A percentile compares a stretch with the other conserved stretches of the same genome.
Evolutionary conservation across 2,329 filamentous ascomycete genomes (phyloP).

Genomic region (Metarhizium humberi): DNA sequence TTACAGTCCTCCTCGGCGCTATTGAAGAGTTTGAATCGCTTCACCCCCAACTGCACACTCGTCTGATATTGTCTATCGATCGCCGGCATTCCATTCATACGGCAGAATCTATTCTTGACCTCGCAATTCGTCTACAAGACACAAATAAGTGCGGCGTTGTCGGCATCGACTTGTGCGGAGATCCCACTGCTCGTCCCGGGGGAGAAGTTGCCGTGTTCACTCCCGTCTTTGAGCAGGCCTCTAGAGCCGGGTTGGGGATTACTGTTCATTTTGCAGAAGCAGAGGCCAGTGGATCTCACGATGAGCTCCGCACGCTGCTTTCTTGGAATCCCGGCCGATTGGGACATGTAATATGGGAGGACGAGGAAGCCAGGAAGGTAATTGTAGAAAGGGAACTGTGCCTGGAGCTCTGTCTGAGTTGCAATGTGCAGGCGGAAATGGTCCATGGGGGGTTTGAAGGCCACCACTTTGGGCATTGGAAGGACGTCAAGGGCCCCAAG

Average conservation of each 20-base stretch:
- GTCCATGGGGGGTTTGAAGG: slow-evolving; percentile 54
- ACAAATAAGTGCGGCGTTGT: slow-evolving; percentile 51
- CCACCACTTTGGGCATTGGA: slow-evolving; percentile 75
- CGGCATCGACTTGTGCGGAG: slow-evolving; percentile 70
- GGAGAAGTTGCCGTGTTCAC: slow-evolving; percentile 53
- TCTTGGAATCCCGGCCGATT: slow-evolving; percentile 58
- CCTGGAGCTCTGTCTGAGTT: slow-evolving; percentile 69
- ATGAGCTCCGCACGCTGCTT: slow-evolving; percentile 57
- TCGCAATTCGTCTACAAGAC: slow-evolving; percentile 40
- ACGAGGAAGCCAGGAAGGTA: slow-evolving; percentile 45
- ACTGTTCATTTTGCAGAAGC: slow-evolving; percentile 76
- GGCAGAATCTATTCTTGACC: slow-evolving; percentile 52
- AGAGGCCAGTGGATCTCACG: slow-evolving; percentile 41
- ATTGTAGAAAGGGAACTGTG: slow-evolving; percentile 47
- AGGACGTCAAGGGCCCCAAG: slow-evolving; percentile 42
- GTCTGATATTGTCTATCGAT: slow-evolving; percentile 68
- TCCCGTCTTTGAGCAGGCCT: slow-evolving; percentile 49
- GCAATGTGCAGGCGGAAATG: slow-evolving; percentile 71
- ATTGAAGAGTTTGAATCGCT: slow-evolving; percentile 42
- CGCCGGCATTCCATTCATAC: slow-evolving; percentile 49
- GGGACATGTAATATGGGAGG: slow-evolving; percentile 72
- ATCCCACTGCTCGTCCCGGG: slow-evolving; percentile 44
- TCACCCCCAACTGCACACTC: slow-evolving; percentile 41
- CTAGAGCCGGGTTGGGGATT: slow-evolving; percentile 44
- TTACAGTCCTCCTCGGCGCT: slow-evolving; percentile 55